Percentiles rank a stretch among this genome's conserved stretches.
Conservation (phyloP, 2,329 filamentous ascomycete species). For the Nemania sp. region DNA sequence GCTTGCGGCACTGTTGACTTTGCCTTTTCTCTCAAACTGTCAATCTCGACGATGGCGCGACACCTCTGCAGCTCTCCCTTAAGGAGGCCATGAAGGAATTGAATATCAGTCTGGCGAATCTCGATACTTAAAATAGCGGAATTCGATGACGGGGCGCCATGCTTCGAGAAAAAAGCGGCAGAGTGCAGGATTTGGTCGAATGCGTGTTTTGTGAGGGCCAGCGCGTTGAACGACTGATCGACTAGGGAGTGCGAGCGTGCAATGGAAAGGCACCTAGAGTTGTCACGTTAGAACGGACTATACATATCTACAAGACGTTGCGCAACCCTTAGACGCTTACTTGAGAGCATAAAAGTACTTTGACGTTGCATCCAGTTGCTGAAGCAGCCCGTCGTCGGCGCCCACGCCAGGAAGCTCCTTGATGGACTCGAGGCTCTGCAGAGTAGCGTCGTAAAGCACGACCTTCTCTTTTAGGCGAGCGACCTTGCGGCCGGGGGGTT, state of each 20-base stretch:
- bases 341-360: conserved; percentile 89
- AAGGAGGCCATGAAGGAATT: conserved; percentile 65
- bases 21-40: conserved; percentile 60
- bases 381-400: conserved; percentile 75
- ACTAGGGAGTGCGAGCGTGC: conserved; percentile 81
- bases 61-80: conserved; percentile 76
- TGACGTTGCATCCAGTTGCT: conserved; percentile 76
- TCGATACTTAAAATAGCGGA: conserved; percentile 67
- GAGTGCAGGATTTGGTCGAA: conserved; percentile 63
- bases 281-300: conserved; percentile 26
- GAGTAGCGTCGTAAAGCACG: conserved; percentile 86
- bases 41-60: conserved; percentile 83
- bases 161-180: conserved; percentile 50
- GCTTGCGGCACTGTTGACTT: conserved; percentile 52
- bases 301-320: neutral
- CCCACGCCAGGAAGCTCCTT: conserved; percentile 89
- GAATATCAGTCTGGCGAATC: conserved; percentile 62
- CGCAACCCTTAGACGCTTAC: conserved; percentile 51
- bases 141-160: conserved; percentile 40
- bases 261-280: conserved; percentile 75
- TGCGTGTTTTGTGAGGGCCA: conserved; percentile 82
- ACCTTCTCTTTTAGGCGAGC: conserved; percentile 82
- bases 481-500: conserved; percentile 75
- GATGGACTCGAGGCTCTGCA: conserved; percentile 89
- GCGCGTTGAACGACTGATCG: conserved; percentile 73